A percentile compares a stretch with the other conserved stretches of the same genome.
These are phyloP conservation scores for Brettanomyces naardenensis DNA, from an alignment of 805 yeast species.

Conservation along the genomic window DNA sequence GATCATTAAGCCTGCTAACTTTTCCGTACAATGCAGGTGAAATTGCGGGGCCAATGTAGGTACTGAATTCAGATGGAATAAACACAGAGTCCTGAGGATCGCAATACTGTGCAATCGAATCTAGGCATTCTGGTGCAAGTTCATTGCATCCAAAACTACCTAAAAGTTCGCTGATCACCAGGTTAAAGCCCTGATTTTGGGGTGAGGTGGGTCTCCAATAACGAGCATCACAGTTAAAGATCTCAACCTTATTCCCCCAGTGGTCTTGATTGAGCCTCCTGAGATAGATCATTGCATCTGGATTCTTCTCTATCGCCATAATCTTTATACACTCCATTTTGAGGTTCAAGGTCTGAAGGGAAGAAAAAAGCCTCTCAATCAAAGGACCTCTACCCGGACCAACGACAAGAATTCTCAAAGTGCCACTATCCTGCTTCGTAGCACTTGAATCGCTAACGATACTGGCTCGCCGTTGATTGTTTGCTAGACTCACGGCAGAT, in stretches of 20 bases:
- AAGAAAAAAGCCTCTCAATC: slow-evolving; percentile 43
- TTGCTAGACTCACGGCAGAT: slow-evolving; percentile 3
- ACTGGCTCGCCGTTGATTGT: neutral
- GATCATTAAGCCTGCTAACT: slow-evolving; percentile 12
- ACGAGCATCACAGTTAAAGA: slow-evolving; percentile 56
- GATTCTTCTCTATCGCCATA: slow-evolving; percentile 67
- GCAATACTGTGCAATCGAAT: slow-evolving; percentile 31
- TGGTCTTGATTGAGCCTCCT: slow-evolving; percentile 36
- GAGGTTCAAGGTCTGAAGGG: slow-evolving; percentile 28
- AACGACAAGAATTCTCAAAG: slow-evolving; percentile 46
- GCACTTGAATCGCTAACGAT: neutral
- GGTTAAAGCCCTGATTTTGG: slow-evolving; percentile 32
- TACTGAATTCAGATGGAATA: slow-evolving; percentile 54
- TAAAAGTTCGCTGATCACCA: slow-evolving; percentile 72
- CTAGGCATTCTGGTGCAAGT: slow-evolving; percentile 74
- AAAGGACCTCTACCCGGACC: slow-evolving; percentile 92
- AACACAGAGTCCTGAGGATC: slow-evolving; percentile 44
- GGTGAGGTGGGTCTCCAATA: slow-evolving; percentile 28
- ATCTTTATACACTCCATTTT: slow-evolving; percentile 24
- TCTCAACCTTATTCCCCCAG: slow-evolving; percentile 47
- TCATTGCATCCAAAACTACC: slow-evolving; percentile 96
- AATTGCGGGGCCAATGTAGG: slow-evolving; percentile 60
- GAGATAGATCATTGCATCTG: slow-evolving; percentile 46
- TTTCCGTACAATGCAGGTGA: slow-evolving; percentile 43
- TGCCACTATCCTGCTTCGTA: neutral